Evolutionary conservation across 495 filamentous ascomycete species (phyloP).

Genomic region (Cercophora sp.): DNA sequence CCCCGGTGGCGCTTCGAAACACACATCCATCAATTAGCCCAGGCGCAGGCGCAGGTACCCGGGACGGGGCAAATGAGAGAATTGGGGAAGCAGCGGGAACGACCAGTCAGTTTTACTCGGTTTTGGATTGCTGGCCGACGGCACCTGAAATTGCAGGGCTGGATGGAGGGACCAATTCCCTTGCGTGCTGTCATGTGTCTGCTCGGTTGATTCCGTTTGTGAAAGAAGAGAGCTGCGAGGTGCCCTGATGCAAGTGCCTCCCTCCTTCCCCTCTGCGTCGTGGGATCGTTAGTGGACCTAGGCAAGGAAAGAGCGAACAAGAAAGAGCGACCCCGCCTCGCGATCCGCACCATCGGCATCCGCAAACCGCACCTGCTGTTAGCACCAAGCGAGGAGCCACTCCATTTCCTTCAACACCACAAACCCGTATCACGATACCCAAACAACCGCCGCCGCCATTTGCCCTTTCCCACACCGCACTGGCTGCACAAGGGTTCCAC

Average conservation of each 20-base stretch:
- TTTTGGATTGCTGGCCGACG: neutral
- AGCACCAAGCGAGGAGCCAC: neutral
- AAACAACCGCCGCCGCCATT: too few relatives aligned
- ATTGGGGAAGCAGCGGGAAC: neutral
- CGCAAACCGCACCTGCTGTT: neutral
- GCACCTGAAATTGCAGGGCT: constrained; percentile 5
- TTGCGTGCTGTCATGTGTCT: neutral
- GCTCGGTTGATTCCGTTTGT: too few relatives aligned
- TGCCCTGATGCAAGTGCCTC: too few relatives aligned
- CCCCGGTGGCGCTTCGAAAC: neutral
- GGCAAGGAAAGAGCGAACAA: neutral
- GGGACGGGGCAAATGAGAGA: neutral
- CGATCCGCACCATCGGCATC: neutral
- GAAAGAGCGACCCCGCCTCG: constrained; percentile 4
- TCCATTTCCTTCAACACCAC: neutral
- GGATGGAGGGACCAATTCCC: too few relatives aligned
- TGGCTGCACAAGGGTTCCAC: neutral
- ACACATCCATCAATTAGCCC: too few relatives aligned
- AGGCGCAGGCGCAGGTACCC: neutral
- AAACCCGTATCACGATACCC: neutral
- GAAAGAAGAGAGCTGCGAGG: neutral
- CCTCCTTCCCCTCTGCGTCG: too few relatives aligned
- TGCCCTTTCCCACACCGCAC: neutral
- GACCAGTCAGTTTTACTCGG: neutral
- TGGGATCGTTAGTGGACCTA: neutral